Percentiles rank a stretch among this genome's conserved stretches.
phyloP scores from a whole-genome alignment of 2,329 filamentous ascomycete genomes.

The Claviceps pazoutovae region DNA sequence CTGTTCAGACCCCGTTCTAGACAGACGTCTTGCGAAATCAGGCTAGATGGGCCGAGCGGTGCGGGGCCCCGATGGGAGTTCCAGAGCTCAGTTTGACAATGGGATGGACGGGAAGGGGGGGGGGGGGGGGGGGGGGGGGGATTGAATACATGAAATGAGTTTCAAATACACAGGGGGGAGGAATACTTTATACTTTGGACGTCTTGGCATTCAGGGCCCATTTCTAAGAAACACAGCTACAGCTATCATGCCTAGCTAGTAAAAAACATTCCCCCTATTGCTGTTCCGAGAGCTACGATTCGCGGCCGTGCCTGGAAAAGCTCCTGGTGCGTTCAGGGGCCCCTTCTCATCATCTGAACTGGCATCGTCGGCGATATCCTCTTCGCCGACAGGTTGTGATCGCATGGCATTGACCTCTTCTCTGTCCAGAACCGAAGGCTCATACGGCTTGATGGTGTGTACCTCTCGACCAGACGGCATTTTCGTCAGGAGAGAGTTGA shows the following conservation, averaged over 20 bases:
- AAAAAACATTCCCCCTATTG: conserved; percentile 23
- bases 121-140: too few species aligned
- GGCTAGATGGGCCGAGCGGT: neutral
- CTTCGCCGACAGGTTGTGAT: conserved; percentile 19
- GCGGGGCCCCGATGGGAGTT: neutral
- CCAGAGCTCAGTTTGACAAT: neutral
- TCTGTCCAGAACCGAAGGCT: conserved; percentile 49
- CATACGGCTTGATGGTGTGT: conserved; percentile 55
- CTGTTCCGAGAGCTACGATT: conserved; percentile 22
- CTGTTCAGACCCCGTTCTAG: neutral
- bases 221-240: neutral
- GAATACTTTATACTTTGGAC: neutral
- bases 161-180: neutral
- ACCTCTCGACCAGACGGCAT: conserved; percentile 87
- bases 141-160: neutral
- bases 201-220: neutral
- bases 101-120: too few species aligned
- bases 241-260: conserved; percentile 11
- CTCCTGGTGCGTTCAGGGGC: conserved; percentile 24
- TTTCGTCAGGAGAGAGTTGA: conserved; percentile 55
- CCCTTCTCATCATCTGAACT: conserved; percentile 27
- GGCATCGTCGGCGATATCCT: conserved; percentile 18
- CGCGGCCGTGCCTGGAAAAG: conserved; percentile 33
- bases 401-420: conserved; percentile 50
- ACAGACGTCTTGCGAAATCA: neutral